phyloP scores from a whole-genome alignment of 1,139 yeast species.

The Lodderomyces pseudojiufengensis region DNA sequence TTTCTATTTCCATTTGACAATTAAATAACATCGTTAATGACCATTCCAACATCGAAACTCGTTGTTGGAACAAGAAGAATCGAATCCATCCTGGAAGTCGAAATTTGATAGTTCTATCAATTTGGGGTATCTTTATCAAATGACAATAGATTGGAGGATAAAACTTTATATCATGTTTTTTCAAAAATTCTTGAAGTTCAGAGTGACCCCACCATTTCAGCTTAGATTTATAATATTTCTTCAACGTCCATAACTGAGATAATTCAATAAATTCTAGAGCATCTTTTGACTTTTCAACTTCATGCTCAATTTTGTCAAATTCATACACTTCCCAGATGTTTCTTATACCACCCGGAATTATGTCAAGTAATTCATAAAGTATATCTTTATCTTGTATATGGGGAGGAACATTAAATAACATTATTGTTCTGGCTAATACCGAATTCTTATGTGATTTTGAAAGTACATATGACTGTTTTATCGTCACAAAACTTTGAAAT shows the following conservation, averaged over 20 bases:
- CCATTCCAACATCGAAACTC: slow-evolving; percentile 26
- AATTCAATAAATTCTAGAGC: slow-evolving; percentile 41
- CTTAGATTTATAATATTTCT: slow-evolving; percentile 11
- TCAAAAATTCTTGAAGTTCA: slow-evolving; percentile 3
- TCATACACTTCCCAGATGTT: slow-evolving; percentile 52
- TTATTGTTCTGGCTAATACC: slow-evolving; percentile 36
- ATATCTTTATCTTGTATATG: slow-evolving; percentile 24
- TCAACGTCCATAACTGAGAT: slow-evolving; percentile 16
- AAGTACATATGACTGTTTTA: slow-evolving; percentile 37
- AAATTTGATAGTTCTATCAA: slow-evolving; percentile 24
- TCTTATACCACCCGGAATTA: slow-evolving; percentile 45
- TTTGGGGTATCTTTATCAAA: slow-evolving; percentile 19
- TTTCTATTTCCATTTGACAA: slow-evolving; percentile 19
- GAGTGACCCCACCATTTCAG: no score
- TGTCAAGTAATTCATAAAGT: slow-evolving; percentile 24
- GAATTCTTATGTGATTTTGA: slow-evolving; percentile 24
- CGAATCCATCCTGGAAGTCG: slow-evolving; percentile 32
- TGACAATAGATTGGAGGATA: slow-evolving; percentile 32
- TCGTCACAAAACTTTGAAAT: slow-evolving; percentile 42
- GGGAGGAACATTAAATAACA: slow-evolving; percentile 48
- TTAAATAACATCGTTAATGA: slow-evolving; percentile 20
- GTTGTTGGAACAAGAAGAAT: slow-evolving; percentile 20
- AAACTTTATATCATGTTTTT: slow-evolving; percentile 15
- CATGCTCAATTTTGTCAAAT: slow-evolving; percentile 29
- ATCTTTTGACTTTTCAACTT: slow-evolving; percentile 29